Evolutionary conservation across 441 rosid species (phyloP), one percentile per base, ranked within the genome.

Genomic region (Corymbia calophylla): DNA sequence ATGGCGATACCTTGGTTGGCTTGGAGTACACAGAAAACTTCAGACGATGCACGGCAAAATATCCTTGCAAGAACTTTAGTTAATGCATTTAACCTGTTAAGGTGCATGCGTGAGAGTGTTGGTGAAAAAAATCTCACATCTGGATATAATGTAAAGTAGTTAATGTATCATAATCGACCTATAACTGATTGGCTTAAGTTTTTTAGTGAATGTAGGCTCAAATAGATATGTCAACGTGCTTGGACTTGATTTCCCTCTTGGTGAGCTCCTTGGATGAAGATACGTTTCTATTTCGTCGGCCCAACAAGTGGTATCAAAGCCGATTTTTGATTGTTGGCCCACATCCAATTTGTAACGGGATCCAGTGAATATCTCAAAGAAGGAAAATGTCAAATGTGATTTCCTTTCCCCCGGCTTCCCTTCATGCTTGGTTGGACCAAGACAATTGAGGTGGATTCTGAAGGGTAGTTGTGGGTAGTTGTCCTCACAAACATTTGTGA

Each of bases 101-200:
- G 82, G 25, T 73, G 49, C 49, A 39, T 21, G 5, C 8, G 9
- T 21, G 29, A 39, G 82, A 15, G 29, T 35, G 29, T 73, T 73
- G 49, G 49, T 0, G 9, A 1, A 11, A 73, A 29, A 23, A 73
- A 73, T 73, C 48, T 73, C 29, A 6, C n/a, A 39, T 73, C 14
- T 7, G 9, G 9, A 73, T 73, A 9, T 73, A 25, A 39, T 73
- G 9, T 73, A 23, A 5, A 73, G 9, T 5, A 6, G 1, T 73
- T 73, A 35, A 73, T 73, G 0, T 73, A 73, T 73, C 5, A 0
- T 9, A 19, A 7, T 73, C 1, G 1, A 6, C 15, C 2, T 8
- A 19, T 73, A 23, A 39, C 1, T 21, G 2, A 19, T 35, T 73
- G 47, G 3, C 8, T 35, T 39, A 73, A 35, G 13, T 73, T 73